Evolutionary conservation across 495 filamentous ascomycete genomes (phyloP), one percentile per base, ranked within the genome.

Genomic region (Parachaetomium inaequale): DNA sequence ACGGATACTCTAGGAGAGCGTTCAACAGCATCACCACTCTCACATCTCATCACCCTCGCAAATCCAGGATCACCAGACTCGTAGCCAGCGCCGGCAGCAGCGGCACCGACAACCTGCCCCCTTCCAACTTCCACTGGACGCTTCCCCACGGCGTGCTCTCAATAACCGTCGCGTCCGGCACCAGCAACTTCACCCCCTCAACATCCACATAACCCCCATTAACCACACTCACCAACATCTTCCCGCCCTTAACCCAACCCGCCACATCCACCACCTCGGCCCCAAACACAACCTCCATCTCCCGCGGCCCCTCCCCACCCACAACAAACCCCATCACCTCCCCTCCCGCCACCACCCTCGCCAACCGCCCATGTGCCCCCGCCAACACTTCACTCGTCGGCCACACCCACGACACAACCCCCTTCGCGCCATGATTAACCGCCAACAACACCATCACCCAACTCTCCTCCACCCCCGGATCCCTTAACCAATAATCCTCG

Each of bases 391-490:
- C 63, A 28, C 70, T 78, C 10, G 76, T 76, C 0, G 83, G 84
- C 72, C 76, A 87, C 14, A 78, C 77, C 84, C 84, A 87, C 8
- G 73, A 68, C 12, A 80, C 68, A 11, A 78, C 66, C 2, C 75
- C 85, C 65, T 84, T 84, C 0, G 80, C 86, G 32, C 84, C 82
- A 57, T 87, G 82, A 66, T 88, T 88, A n/a, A 90, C 59, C 28
- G 77, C 80, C 28, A 89, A 63, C 57, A 84, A 68, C 34, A 74
- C 80, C 87, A 88, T 88, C 21, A 74, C 84, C 19, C 78, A 78
- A 40, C 80, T 82, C 67, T 90, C 87, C 0, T 68, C 77, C 2
- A 72, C 55, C 0, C 77, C 84, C 4, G 86, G 86, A 55, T 81
- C 79, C 6, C 85, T 74, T 4, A 68, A 54, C 85, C 86, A 89